phyloP scores from a whole-genome alignment of 169 alveolate species.

The Eimeria mitis region DNA sequence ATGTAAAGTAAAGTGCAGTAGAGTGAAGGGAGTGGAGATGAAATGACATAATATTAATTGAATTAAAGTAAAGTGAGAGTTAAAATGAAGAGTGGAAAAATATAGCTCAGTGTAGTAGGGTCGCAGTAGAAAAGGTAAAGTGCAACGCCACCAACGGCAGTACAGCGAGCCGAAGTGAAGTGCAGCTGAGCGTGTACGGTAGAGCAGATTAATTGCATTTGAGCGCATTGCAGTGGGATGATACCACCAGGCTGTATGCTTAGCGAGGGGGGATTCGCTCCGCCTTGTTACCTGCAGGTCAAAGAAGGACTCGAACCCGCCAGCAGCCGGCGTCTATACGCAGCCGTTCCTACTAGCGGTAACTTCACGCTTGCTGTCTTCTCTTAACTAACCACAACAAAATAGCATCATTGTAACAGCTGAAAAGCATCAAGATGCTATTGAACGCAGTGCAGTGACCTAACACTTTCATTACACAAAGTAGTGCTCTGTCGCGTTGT shows the following conservation, averaged over 20 bases:
- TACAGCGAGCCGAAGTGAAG: not conserved
- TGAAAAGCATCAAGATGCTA: not conserved
- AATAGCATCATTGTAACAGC: not conserved
- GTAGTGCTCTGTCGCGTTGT: not conserved
- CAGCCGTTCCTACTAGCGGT: constrained; percentile 83
- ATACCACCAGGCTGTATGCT: not conserved
- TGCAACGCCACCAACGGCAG: not conserved
- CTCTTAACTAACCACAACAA: not conserved
- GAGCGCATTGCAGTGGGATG: not conserved
- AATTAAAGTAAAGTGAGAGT: not conserved
- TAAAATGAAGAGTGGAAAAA: not conserved
- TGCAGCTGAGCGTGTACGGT: too few relatives aligned
- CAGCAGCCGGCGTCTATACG: constrained; percentile 83
- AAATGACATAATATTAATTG: not conserved
- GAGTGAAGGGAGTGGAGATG: not conserved
- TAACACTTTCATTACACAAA: not conserved
- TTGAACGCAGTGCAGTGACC: not conserved
- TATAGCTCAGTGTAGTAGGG: not conserved
- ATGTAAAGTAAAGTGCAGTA: not conserved
- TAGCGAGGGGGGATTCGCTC: not conserved
- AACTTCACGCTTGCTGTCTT: not conserved
- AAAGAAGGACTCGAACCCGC: constrained; percentile 65
- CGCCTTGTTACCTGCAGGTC: constrained; percentile 27
- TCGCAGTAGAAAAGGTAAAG: not conserved
- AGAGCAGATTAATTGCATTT: not conserved